Evolutionary conservation across 345 rosid species (phyloP).

Genomic region (Sapria himalayana): DNA sequence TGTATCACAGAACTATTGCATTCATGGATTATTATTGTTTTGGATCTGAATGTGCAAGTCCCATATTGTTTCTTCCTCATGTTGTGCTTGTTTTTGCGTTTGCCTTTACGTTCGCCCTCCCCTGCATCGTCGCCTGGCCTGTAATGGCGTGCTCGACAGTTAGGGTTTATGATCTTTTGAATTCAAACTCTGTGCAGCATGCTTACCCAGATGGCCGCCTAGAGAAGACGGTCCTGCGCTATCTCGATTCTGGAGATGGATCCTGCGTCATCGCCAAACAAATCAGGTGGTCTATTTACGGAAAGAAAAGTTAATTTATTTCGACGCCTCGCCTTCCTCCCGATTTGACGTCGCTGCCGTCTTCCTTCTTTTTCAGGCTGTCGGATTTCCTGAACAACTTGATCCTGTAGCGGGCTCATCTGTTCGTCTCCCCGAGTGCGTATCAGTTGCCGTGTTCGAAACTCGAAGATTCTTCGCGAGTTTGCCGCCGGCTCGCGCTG

Average conservation of each 20-base stretch:
- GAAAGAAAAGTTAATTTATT: neutral
- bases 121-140: neutral
- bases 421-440: too few relatives aligned
- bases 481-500: too few relatives aligned
- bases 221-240: conserved; percentile 55
- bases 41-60: conserved; percentile 5
- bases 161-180: conserved; percentile 2
- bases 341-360: neutral
- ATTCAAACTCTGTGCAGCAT: conserved; percentile 31
- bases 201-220: conserved; percentile 51
- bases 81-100: neutral
- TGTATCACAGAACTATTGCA: conserved; percentile 4
- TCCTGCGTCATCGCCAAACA: conserved; percentile 35
- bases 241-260: conserved; percentile 56
- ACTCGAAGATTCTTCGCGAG: too few relatives aligned
- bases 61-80: conserved; percentile 5
- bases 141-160: neutral
- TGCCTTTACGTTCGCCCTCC: neutral
- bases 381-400: conserved; percentile 42
- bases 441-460: too few relatives aligned
- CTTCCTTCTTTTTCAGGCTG: conserved; percentile 23
- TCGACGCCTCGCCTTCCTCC: neutral
- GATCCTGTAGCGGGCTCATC: too few relatives aligned
- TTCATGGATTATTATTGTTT: conserved; percentile 1
- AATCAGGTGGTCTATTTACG: conserved; percentile 16